Evolutionary conservation across 176 grass and related monocot genomes (phyloP), one percentile per base, ranked within the genome.

Genomic region (Elaeis guineensis): DNA sequence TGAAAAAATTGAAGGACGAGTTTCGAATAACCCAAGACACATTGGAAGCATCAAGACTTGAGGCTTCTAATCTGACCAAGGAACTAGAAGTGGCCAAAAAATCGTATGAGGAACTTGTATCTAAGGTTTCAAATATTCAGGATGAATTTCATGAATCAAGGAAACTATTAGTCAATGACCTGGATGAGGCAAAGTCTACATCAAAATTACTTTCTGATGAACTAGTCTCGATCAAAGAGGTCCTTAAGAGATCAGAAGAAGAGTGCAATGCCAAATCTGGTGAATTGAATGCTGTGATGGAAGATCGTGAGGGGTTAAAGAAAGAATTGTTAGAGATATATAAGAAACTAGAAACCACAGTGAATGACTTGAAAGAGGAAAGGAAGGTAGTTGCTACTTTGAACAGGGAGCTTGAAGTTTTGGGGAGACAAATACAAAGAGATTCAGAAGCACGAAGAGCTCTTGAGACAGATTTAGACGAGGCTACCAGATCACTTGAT

Each of bases 401-500:
- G 63, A 99, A 89, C 51, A 81, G 67, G 56, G 94, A 99, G 62
- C 77, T 93, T 18, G 88, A 99, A 63, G 85, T 55, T 24, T 89
- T 93, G 50, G 73, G 20, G 2, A 85, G 85, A 69, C 82, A 99
- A 58, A 61, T 89, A 58, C 82, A 89, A 24, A 74, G 67, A 28
- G 94, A 93, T 81, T 93, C 74, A n/a, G 79, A 93, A 81, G 79
- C 84, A 79, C 67, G 85, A 49, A 89, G 63, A 80, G 56, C 60
- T 67, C 79, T 99, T 16, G 82, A 99, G 81, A 54, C 79, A 54
- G 94, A 99, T 55, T 57, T 99, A 59, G 79, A 93, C 32, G 94
- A 93, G 79, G 94, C 88, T 57, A 99, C 94, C 24, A 82, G 66
- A 71, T 99, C 94, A 74, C 71, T 99, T 52, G 82, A 89, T n/a